Percentiles rank a stretch among this genome's conserved stretches.
Evolutionary conservation across 1,284 basidiomycete genomes (phyloP).

Genomic region (Coniferiporia sulphurascens): DNA sequence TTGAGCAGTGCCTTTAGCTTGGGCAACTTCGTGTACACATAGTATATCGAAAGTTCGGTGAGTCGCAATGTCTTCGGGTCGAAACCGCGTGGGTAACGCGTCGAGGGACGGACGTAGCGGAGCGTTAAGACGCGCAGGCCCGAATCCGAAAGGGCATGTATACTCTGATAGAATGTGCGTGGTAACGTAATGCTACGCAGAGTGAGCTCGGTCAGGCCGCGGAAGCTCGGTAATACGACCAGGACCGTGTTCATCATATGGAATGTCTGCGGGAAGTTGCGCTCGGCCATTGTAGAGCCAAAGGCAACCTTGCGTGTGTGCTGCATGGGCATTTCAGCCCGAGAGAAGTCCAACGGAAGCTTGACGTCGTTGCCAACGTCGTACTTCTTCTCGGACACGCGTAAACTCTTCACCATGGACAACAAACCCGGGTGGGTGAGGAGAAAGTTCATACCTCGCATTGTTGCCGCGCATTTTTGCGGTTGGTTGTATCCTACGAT

Average conservation of each 20-base stretch:
- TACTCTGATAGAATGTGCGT: constrained; percentile 13
- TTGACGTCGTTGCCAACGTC: neutral
- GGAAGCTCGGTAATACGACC: constrained; percentile 10
- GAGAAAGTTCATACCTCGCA: constrained; percentile 8
- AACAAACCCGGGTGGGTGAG: constrained; percentile 3
- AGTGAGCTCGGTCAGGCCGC: constrained; percentile 9
- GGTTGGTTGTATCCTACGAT: constrained; percentile 1
- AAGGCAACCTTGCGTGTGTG: neutral
- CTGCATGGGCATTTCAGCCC: neutral
- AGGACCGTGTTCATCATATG: constrained; percentile 1
- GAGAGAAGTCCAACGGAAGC: constrained; percentile 1
- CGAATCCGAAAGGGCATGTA: constrained; percentile 5
- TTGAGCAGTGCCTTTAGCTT: constrained; percentile 16
- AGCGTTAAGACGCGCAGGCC: constrained; percentile 8
- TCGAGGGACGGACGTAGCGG: constrained; percentile 10
- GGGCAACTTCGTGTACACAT: neutral
- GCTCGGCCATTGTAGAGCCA: neutral
- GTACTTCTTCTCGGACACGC: constrained; percentile 14
- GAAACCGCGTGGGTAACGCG: constrained; percentile 13
- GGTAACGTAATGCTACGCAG: constrained; percentile 15
- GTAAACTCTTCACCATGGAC: neutral
- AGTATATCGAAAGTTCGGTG: constrained; percentile 13
- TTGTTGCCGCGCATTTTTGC: neutral
- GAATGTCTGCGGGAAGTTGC: constrained; percentile 6
- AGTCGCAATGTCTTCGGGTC: constrained; percentile 12